A percentile compares a stretch with the other conserved stretches of the same genome.
These are phyloP conservation scores for Millerozyma miso DNA, from an alignment of 805 yeast species.

Conservation along the genomic window DNA sequence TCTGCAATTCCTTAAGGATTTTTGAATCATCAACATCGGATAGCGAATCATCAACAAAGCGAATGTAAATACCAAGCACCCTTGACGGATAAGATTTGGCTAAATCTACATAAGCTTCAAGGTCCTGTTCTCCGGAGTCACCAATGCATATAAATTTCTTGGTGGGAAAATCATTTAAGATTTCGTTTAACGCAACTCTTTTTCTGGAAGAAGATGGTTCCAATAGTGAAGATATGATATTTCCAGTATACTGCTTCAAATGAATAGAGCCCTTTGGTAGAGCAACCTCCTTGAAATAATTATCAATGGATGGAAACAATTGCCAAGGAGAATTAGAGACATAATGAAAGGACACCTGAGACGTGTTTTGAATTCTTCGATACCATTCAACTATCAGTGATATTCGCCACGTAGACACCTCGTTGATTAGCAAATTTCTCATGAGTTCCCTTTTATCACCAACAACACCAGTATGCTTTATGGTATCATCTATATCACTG, in stretches of 20 bases:
- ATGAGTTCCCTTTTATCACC: conserved; percentile 84
- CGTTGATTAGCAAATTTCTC: conserved; percentile 69
- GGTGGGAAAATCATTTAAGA: conserved; percentile 68
- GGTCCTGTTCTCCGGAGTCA: conserved; percentile 92
- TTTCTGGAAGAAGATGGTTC: conserved; percentile 87
- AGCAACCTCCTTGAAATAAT: conserved; percentile 50
- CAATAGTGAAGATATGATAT: conserved; percentile 71
- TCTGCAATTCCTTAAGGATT: conserved; percentile 27
- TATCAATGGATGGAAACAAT: conserved; percentile 55
- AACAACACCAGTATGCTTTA: conserved; percentile 83
- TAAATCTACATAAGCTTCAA: conserved; percentile 81
- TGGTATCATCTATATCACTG: conserved; percentile 93
- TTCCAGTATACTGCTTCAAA: conserved; percentile 83
- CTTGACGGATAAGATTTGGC: conserved; percentile 60
- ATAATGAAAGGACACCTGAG: conserved; percentile 71
- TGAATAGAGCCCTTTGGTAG: conserved; percentile 83
- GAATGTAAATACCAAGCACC: conserved; percentile 69
- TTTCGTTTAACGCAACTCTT: conserved; percentile 54
- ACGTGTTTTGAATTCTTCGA: conserved; percentile 37
- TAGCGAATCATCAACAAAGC: conserved; percentile 69
- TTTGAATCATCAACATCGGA: conserved; percentile 46
- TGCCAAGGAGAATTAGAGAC: conserved; percentile 98
- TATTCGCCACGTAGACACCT: conserved; percentile 62
- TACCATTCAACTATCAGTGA: conserved; percentile 77
- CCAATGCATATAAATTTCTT: conserved; percentile 84